A percentile compares a stretch with the other conserved stretches of the same genome.
These are phyloP conservation scores for Aspergillus affinis DNA, from an alignment of 495 filamentous ascomycete genomes.

Conservation along the genomic window DNA sequence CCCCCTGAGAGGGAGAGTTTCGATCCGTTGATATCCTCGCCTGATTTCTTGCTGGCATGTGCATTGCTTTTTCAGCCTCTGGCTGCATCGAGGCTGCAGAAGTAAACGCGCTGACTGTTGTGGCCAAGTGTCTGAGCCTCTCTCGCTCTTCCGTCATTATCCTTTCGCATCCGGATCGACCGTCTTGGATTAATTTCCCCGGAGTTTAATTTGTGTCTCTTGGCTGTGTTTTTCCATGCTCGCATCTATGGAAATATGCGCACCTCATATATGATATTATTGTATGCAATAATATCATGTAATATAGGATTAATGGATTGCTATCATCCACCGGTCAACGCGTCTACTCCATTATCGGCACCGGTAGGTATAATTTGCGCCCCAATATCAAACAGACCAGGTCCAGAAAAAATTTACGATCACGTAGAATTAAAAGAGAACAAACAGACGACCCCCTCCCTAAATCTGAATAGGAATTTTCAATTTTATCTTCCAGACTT, in stretches of 20 bases:
- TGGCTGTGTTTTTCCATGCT: neutral
- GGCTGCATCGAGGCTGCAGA: slow-evolving; percentile 18
- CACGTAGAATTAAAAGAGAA: too few relatives aligned
- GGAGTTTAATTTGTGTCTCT: neutral
- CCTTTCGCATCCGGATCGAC: slow-evolving; percentile 2
- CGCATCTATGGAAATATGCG: too few relatives aligned
- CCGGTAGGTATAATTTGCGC: too few relatives aligned
- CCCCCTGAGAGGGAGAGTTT: slow-evolving; percentile 1
- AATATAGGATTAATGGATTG: neutral
- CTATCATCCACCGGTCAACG: too few relatives aligned
- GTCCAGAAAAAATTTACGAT: too few relatives aligned
- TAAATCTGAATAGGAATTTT: too few relatives aligned
- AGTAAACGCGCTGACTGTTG: slow-evolving; percentile 1
- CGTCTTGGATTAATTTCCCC: slow-evolving; percentile 1
- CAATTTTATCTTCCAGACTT: neutral
- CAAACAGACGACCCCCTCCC: too few relatives aligned
- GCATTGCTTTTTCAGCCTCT: slow-evolving; percentile 18
- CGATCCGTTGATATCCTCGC: neutral
- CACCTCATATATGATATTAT: neutral
- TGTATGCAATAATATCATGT: too few relatives aligned
- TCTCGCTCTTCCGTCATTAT: neutral
- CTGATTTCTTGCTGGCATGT: slow-evolving; percentile 4
- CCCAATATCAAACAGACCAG: too few relatives aligned
- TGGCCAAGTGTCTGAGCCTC: slow-evolving; percentile 15
- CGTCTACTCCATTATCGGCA: too few relatives aligned